Percentiles rank a stretch among this genome's conserved stretches.
Evolutionary conservation across 805 yeast species (phyloP).

Genomic region (Spathaspora gorwiae): DNA sequence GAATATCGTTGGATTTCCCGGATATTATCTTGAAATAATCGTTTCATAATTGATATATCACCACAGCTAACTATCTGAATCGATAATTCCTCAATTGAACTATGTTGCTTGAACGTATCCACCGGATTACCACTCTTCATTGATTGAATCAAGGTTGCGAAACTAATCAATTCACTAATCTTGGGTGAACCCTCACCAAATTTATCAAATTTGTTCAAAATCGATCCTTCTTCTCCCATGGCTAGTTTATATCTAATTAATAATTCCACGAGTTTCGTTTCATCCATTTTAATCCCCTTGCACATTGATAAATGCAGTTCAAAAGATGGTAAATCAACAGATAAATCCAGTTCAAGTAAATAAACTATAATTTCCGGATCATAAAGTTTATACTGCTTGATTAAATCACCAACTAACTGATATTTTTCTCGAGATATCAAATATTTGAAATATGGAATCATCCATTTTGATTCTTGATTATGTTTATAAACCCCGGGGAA

Average conservation of each 20-base stretch:
- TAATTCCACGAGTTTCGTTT: conserved; percentile 16
- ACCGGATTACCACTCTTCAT: neutral
- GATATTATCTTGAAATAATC: neutral
- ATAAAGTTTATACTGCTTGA: conserved; percentile 5
- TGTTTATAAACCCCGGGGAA: conserved; percentile 12
- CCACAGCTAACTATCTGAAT: neutral
- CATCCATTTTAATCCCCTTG: neutral
- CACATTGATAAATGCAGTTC: neutral
- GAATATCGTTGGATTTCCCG: neutral
- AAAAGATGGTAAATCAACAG: neutral
- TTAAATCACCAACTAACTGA: conserved; percentile 4
- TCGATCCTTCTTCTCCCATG: conserved; percentile 11
- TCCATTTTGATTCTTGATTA: conserved; percentile 15
- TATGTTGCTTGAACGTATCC: neutral
- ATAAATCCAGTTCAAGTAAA: conserved; percentile 3
- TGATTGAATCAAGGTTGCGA: conserved; percentile 17
- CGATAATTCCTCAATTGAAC: neutral
- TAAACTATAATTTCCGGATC: conserved; percentile 1
- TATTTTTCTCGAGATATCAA: conserved; percentile 5
- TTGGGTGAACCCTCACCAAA: conserved; percentile 10
- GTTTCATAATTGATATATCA: neutral
- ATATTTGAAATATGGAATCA: conserved; percentile 11
- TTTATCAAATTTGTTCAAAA: conserved; percentile 14
- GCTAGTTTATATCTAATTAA: conserved; percentile 21
- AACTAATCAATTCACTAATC: conserved; percentile 13